Percentiles rank a stretch among this genome's conserved stretches.
Conservation (phyloP, 805 yeast species). For the Wickerhamomyces chambardii region DNA sequence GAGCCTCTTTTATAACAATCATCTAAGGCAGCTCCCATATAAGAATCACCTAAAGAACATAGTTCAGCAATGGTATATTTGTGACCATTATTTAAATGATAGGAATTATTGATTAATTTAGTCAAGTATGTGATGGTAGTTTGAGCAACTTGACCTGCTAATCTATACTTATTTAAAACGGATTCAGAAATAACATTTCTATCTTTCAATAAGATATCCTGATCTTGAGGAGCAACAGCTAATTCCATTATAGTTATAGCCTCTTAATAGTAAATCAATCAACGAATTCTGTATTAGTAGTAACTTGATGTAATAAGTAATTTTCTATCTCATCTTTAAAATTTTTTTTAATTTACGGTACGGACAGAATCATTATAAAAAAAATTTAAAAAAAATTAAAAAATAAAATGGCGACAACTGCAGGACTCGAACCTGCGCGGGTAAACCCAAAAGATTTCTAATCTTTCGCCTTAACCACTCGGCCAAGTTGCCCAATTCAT, state of each 20-base stretch:
- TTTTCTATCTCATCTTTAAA: background rate
- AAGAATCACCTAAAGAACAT: constrained; percentile 77
- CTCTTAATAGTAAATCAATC: no score
- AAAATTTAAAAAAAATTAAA: constrained; percentile 1
- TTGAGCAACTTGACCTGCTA: constrained; percentile 86
- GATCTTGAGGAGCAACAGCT: constrained; percentile 68
- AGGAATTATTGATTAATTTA: constrained; percentile 61
- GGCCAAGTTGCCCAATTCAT: constrained; percentile 41
- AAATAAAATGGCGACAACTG: constrained; percentile 48
- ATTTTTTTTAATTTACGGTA: no score
- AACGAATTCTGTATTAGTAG: no score
- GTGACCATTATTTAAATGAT: constrained; percentile 43
- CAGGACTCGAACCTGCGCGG: constrained; percentile 68
- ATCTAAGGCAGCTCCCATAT: constrained; percentile 49
- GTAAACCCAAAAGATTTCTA: constrained; percentile 51
- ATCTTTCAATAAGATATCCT: constrained; percentile 60
- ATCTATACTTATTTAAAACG: constrained; percentile 73
- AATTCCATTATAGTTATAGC: constrained; percentile 63
- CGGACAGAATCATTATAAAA: no score
- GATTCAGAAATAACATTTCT: constrained; percentile 56
- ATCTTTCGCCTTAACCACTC: constrained; percentile 63
- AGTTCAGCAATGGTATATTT: constrained; percentile 50
- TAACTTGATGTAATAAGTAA: background rate
- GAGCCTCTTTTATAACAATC: constrained; percentile 44
- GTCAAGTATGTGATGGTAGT: constrained; percentile 64